Conservation (phyloP, 306 rosid genomes). For the Alnus rubra region DNA sequence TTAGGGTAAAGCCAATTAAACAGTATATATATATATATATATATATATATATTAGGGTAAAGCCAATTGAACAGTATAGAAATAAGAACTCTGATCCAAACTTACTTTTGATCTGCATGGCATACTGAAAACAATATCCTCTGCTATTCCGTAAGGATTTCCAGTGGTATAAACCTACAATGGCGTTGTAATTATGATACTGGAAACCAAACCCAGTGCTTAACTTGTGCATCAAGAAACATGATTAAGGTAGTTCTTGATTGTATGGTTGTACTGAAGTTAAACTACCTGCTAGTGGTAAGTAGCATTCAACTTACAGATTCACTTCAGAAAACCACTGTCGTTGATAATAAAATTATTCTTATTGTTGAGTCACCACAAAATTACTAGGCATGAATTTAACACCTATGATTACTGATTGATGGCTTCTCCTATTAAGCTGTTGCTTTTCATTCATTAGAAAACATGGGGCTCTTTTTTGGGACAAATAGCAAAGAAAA, state of each 20-base stretch:
- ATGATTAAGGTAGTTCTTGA: background rate
- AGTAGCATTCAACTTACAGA: background rate
- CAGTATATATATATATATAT: background rate
- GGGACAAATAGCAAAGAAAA: background rate
- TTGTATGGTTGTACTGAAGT: background rate
- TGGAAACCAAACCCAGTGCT: conserved; percentile 22
- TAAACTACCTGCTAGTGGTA: background rate
- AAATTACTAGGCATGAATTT: background rate
- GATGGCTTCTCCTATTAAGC: background rate
- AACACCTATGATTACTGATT: background rate
- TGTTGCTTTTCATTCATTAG: background rate
- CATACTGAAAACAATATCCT: conserved; percentile 93
- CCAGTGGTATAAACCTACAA: conserved; percentile 80
- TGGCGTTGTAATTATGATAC: conserved; percentile 16
- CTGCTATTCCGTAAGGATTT: conserved; percentile 91
- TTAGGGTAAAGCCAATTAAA: background rate
- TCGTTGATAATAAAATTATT: background rate
- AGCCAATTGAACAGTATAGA: conserved; percentile 12
- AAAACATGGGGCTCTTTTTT: background rate
- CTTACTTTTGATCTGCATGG: conserved; percentile 95
- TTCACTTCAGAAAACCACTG: background rate
- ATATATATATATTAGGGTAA: background rate
- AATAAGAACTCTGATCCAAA: conserved; percentile 10
- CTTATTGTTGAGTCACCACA: background rate
- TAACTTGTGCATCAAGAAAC: background rate